Evolutionary conservation across 1,284 basidiomycete species (phyloP).

Genomic region (Pyrrhoderma lamaoense): DNA sequence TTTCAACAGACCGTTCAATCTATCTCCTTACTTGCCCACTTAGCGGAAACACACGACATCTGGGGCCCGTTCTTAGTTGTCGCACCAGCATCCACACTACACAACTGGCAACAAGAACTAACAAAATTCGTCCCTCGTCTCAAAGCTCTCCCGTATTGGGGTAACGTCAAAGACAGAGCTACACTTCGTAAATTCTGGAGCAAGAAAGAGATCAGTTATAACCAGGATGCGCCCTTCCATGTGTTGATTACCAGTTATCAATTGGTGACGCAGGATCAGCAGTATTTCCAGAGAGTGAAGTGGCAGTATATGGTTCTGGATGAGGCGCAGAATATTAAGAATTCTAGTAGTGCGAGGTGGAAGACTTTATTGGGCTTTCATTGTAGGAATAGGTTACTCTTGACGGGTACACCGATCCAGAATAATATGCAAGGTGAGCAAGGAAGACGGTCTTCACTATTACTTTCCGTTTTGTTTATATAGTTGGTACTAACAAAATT

Average conservation of each 20-base stretch:
- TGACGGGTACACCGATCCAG: constrained; percentile 98
- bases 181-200: constrained; percentile 98
- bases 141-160: constrained; percentile 98
- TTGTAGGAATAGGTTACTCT: constrained; percentile 89
- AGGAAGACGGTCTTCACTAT: no score
- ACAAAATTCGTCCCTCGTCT: constrained; percentile 91
- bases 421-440: constrained; percentile 96
- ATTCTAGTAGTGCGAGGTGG: constrained; percentile 95
- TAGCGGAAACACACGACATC: constrained; percentile 96
- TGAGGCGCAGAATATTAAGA: constrained; percentile 99
- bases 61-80: constrained; percentile 99
- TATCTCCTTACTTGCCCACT: constrained; percentile 92
- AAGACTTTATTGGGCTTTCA: constrained; percentile 95
- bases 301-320: constrained; percentile 99
- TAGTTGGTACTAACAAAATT: no score
- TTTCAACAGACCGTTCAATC: constrained; percentile 87
- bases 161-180: constrained; percentile 92
- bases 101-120: constrained; percentile 99
- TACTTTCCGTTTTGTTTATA: no score
- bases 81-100: constrained; percentile 93
- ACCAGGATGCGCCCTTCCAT: constrained; percentile 94
- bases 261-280: constrained; percentile 93
- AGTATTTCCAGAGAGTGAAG: constrained; percentile 96
- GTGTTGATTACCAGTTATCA: constrained; percentile 97
- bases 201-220: constrained; percentile 94